Evolutionary conservation across 306 rosid species (phyloP).

Genomic region (Mimosa pudica): DNA sequence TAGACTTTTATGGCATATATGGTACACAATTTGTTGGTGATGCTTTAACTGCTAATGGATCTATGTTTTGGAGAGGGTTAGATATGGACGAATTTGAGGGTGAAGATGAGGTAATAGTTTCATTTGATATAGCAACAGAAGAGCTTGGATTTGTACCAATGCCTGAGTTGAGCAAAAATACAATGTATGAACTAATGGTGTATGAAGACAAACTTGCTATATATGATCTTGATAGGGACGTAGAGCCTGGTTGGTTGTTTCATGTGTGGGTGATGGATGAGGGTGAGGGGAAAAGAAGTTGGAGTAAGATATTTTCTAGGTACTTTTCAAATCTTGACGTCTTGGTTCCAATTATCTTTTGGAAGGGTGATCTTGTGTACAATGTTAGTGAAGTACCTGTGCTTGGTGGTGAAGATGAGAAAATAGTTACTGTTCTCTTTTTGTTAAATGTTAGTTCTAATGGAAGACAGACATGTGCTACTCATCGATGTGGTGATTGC

Average conservation of each 20-base stretch:
- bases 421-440: background rate
- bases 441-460: background rate
- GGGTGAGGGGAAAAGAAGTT: background rate
- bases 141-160: background rate
- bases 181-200: background rate
- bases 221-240: background rate
- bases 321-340: background rate
- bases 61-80: background rate
- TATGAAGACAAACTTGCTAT: background rate
- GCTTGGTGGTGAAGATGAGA: background rate
- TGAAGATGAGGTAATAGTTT: background rate
- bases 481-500: background rate
- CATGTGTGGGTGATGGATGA: conserved; percentile 4
- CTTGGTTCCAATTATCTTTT: background rate
- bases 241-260: background rate
- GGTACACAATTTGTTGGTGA: background rate
- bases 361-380: background rate
- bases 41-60: background rate
- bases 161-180: background rate
- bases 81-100: background rate
- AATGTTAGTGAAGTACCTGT: background rate
- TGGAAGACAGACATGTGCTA: background rate
- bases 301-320: background rate
- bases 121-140: background rate
- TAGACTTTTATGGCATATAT: background rate